A percentile compares a stretch with the other conserved stretches of the same genome.
Conservation (phyloP, 805 yeast species). For the Starmerella apis region DNA sequence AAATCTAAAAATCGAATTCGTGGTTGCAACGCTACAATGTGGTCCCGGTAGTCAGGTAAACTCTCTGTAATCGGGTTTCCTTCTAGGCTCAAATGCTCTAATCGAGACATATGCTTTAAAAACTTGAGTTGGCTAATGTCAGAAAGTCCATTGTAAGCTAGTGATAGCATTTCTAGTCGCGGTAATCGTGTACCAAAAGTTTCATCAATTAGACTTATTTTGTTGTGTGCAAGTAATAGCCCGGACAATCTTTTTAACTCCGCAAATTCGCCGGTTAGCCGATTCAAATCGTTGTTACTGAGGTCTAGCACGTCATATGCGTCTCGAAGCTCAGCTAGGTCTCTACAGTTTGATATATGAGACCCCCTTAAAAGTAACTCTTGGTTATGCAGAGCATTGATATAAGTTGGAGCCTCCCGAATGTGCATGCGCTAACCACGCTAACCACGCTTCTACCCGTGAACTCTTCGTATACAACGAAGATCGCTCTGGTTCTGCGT, state of each 20-base stretch:
- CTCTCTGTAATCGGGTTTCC: slow-evolving; percentile 50
- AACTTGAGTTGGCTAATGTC: slow-evolving; percentile 38
- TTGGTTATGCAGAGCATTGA: slow-evolving; percentile 12
- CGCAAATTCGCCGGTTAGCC: slow-evolving; percentile 42
- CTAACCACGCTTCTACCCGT: not conserved
- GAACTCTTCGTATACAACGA: not conserved
- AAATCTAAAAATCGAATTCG: slow-evolving; percentile 57
- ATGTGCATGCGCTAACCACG: slow-evolving; percentile 4
- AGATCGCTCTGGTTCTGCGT: not conserved
- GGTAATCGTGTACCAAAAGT: slow-evolving; percentile 35
- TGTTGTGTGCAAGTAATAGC: slow-evolving; percentile 54
- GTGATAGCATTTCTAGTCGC: slow-evolving; percentile 42
- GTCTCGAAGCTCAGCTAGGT: slow-evolving; percentile 36
- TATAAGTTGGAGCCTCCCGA: slow-evolving; percentile 1
- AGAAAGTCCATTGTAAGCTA: slow-evolving; percentile 43
- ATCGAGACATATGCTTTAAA: slow-evolving; percentile 34
- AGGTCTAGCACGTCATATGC: slow-evolving; percentile 54
- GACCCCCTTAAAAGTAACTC: slow-evolving; percentile 25
- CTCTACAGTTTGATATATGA: slow-evolving; percentile 38
- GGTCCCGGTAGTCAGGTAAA: slow-evolving; percentile 46
- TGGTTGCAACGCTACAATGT: slow-evolving; percentile 55
- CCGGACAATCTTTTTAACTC: slow-evolving; percentile 37
- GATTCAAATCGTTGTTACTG: slow-evolving; percentile 59
- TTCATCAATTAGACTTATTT: slow-evolving; percentile 38
- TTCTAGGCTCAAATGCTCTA: slow-evolving; percentile 42